phyloP scores from a whole-genome alignment of 805 yeast genomes.

The Candida ascalaphidarum region DNA sequence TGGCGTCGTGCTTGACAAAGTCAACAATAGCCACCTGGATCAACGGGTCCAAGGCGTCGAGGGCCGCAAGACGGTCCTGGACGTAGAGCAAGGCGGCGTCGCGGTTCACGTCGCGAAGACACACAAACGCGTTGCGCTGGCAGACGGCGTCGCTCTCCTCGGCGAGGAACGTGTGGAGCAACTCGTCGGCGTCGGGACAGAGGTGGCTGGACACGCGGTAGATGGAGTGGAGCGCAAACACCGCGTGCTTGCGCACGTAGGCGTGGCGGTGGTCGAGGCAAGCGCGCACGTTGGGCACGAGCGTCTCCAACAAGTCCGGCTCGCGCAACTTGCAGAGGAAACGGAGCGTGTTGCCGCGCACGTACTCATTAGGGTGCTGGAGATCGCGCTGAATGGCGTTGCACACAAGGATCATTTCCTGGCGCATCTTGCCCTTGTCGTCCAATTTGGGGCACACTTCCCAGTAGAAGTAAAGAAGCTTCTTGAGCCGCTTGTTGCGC shows the following conservation, averaged over 20 bases:
- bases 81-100: constrained; percentile 78
- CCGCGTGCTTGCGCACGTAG: constrained; percentile 95
- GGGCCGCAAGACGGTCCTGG: constrained; percentile 54
- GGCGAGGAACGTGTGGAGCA: constrained; percentile 61
- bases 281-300: constrained; percentile 85
- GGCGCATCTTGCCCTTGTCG: constrained; percentile 83
- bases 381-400: constrained; percentile 96
- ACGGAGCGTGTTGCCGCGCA: constrained; percentile 91
- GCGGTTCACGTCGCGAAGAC: constrained; percentile 73
- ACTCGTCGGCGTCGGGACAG: constrained; percentile 92
- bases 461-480: constrained; percentile 92
- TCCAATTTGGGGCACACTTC: constrained; percentile 94
- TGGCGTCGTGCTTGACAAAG: constrained; percentile 79
- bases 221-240: constrained; percentile 80
- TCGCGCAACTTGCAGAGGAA: constrained; percentile 86
- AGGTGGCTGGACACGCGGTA: constrained; percentile 77
- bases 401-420: constrained; percentile 97
- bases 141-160: constrained; percentile 91
- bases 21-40: constrained; percentile 87
- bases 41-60: constrained; percentile 68
- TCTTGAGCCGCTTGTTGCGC: constrained; percentile 81
- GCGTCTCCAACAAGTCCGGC: constrained; percentile 88
- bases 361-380: constrained; percentile 96
- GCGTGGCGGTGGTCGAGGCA: constrained; percentile 96
- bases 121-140: constrained; percentile 90